phyloP scores from a whole-genome alignment of 441 rosid genomes.

The Corymbia citriodora region DNA sequence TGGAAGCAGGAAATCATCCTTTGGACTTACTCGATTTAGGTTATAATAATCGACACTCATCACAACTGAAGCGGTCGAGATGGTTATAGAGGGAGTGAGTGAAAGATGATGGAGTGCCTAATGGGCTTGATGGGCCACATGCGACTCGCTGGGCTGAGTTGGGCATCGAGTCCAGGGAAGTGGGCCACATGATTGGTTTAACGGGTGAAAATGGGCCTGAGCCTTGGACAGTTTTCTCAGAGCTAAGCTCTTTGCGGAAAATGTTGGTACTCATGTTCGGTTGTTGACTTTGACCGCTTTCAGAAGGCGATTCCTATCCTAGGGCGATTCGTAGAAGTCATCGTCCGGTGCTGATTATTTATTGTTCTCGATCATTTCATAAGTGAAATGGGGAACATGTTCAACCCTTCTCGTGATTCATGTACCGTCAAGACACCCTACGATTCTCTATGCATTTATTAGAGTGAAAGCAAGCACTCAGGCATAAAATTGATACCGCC shows the following conservation, averaged over 20 bases:
- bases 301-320: neutral
- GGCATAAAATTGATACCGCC: neutral
- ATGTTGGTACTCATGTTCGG: neutral
- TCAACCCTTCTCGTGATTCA: neutral
- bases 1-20: no score
- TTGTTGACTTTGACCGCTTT: neutral
- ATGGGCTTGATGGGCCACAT: neutral
- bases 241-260: neutral
- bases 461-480: neutral
- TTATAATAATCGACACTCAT: neutral
- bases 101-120: neutral
- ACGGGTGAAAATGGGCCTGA: neutral
- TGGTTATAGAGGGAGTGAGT: neutral
- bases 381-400: neutral
- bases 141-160: neutral
- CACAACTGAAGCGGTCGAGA: neutral
- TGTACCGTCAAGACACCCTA: neutral
- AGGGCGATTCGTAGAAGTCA: neutral
- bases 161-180: neutral
- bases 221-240: neutral
- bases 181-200: no score
- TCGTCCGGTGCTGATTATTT: neutral
- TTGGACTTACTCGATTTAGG: neutral
- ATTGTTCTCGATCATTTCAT: neutral
- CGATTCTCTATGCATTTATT: neutral